phyloP scores from a whole-genome alignment of 2,329 filamentous ascomycete genomes.

The Stylonectria norvegica region DNA sequence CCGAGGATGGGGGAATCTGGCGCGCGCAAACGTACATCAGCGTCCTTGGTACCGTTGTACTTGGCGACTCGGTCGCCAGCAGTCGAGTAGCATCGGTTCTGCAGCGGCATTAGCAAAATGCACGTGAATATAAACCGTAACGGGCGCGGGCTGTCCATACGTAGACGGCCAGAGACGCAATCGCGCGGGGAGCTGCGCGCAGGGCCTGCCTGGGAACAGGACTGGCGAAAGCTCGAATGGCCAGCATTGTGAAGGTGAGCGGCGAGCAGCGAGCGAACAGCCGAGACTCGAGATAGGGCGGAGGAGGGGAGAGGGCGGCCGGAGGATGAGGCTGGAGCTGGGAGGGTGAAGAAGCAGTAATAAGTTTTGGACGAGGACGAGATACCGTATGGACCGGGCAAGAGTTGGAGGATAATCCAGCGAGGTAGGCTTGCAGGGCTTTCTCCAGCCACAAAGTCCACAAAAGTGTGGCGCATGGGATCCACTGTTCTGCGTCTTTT shows the following conservation, averaged over 20 bases:
- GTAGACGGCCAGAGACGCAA: conserved; percentile 38
- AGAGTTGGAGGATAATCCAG: conserved; percentile 16
- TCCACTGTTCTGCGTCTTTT: conserved; percentile 29
- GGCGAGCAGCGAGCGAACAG: conserved; percentile 11
- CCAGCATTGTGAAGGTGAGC: conserved; percentile 66
- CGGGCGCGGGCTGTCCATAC: conserved; percentile 25
- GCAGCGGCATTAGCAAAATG: conserved; percentile 17
- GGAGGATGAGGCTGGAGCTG: conserved; percentile 6
- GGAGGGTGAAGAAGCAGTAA: conserved; percentile 6
- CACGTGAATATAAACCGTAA: too few species aligned
- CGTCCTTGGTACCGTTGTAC: conserved; percentile 87
- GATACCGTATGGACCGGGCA: neutral
- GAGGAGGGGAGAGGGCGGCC: conserved; percentile 14
- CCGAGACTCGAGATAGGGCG: conserved; percentile 20
- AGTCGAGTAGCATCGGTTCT: conserved; percentile 64
- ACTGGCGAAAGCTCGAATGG: conserved; percentile 72
- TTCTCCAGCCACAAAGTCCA: conserved; percentile 2
- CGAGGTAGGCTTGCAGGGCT: conserved; percentile 20
- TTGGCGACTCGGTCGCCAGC: conserved; percentile 74
- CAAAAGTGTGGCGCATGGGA: conserved; percentile 15
- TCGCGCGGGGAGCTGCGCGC: conserved; percentile 61
- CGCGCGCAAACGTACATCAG: conserved; percentile 63
- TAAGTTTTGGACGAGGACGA: conserved; percentile 2
- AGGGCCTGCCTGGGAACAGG: conserved; percentile 76
- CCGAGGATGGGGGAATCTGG: conserved; percentile 8